A percentile compares a stretch with the other conserved stretches of the same genome.
Conservation (phyloP, 2,329 filamentous ascomycete species). For the Escovopsis sp. region DNA sequence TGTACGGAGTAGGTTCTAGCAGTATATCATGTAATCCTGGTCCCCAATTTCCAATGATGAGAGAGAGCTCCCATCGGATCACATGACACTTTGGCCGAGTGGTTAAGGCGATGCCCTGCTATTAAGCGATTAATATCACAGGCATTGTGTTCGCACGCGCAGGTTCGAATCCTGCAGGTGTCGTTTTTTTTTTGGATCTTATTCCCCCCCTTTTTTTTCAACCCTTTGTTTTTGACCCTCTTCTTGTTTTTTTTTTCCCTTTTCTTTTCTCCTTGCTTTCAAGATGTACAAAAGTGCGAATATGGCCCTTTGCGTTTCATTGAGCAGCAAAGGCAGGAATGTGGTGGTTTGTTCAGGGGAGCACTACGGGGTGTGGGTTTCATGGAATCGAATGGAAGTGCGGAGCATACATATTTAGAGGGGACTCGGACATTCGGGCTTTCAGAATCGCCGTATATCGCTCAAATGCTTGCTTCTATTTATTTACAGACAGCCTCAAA, state of each 20-base stretch:
- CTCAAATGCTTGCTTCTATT: neutral
- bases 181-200: constrained; percentile 2
- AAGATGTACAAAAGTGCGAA: no score
- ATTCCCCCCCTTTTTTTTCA: neutral
- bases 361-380: no score
- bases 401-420: no score
- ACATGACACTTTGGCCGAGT: constrained; percentile 8
- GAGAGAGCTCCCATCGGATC: no score
- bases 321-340: no score
- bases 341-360: no score
- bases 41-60: neutral
- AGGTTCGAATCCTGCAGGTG: constrained; percentile 8
- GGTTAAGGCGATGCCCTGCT: constrained; percentile 8
- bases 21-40: no score
- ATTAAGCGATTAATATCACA: constrained; percentile 4
- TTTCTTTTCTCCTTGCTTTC: neutral
- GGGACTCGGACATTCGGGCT: no score
- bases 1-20: no score
- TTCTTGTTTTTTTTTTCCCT: neutral
- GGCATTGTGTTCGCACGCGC: constrained; percentile 8
- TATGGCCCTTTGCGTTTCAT: no score
- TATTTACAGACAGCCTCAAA: neutral
- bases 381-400: no score
- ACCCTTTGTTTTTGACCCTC: neutral
- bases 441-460: no score